These are phyloP conservation scores for Lablab purpureus DNA, from an alignment of 306 rosid species.

Conservation along the genomic window DNA sequence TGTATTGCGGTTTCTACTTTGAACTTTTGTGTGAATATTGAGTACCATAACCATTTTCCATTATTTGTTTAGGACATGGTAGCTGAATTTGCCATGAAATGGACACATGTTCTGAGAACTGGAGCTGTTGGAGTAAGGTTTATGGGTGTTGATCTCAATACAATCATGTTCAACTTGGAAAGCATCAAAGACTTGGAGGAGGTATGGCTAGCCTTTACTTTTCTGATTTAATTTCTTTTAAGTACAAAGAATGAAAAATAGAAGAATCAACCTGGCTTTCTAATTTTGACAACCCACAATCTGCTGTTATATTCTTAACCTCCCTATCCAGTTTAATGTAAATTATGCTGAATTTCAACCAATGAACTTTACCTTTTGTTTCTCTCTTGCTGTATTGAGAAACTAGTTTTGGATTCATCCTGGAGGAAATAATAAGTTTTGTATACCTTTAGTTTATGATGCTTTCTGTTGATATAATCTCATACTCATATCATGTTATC, in stretches of 20 bases:
- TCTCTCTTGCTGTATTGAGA: neutral
- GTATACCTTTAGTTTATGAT: slow-evolving; percentile 21
- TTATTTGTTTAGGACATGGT: slow-evolving; percentile 70
- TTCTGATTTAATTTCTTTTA: neutral
- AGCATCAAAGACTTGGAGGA: slow-evolving; percentile 74
- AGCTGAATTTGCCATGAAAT: slow-evolving; percentile 77
- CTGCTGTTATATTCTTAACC: slow-evolving; percentile 26
- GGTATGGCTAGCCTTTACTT: slow-evolving; percentile 52
- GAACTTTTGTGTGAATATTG: slow-evolving; percentile 24
- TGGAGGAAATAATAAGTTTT: slow-evolving; percentile 17
- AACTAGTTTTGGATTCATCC: slow-evolving; percentile 11
- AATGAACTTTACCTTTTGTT: too few relatives aligned
- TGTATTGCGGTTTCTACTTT: slow-evolving; percentile 30
- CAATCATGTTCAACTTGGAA: slow-evolving; percentile 91
- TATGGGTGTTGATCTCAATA: slow-evolving; percentile 78
- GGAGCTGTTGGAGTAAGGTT: slow-evolving; percentile 79
- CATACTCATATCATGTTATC: slow-evolving; percentile 32
- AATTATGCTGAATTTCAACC: neutral
- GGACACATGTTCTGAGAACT: slow-evolving; percentile 84
- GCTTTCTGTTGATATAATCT: slow-evolving; percentile 3
- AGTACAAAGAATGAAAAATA: neutral
- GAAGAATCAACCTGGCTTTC: neutral
- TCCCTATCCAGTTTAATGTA: neutral
- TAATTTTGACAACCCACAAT: slow-evolving; percentile 18
- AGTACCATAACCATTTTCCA: neutral